Conservation (phyloP, 148 eudicot species). For the Vaccinium vitisidaea region DNA sequence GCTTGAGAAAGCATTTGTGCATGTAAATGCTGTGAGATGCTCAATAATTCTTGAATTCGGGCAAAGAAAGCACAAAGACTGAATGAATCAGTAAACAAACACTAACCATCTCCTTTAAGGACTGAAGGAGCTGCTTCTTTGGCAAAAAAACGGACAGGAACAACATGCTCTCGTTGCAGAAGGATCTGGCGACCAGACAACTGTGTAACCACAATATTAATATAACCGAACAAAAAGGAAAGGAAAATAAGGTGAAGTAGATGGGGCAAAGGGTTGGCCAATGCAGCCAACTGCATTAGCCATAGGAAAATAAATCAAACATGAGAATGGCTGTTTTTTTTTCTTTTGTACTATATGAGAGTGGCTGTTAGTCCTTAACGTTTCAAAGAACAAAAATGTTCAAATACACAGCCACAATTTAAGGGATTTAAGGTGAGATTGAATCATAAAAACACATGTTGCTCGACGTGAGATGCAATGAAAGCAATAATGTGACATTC, state of each 20-base stretch:
- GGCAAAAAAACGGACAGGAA: slow-evolving; percentile 63
- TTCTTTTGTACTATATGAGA: background rate
- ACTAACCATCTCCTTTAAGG: slow-evolving; percentile 96
- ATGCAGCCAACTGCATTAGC: background rate
- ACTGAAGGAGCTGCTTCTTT: slow-evolving; percentile 58
- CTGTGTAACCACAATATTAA: slow-evolving; percentile 20
- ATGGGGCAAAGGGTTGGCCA: background rate
- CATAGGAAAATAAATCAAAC: background rate
- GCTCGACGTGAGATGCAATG: background rate
- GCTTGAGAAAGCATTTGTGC: background rate
- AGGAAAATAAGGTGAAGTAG: background rate
- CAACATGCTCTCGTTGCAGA: slow-evolving; percentile 48
- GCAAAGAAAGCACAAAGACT: background rate
- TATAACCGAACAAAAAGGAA: background rate
- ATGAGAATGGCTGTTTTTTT: too few species aligned
- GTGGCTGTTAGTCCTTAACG: background rate
- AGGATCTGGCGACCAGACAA: slow-evolving; percentile 45
- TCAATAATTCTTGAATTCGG: background rate
- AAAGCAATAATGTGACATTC: background rate
- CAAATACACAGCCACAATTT: background rate
- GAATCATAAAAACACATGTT: background rate
- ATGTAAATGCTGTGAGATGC: background rate
- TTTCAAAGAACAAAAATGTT: too few species aligned
- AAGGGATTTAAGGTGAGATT: background rate
- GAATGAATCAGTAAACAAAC: background rate